Evolutionary conservation across 2,329 filamentous ascomycete species (phyloP).

Genomic region (Talaromyces sp.): DNA sequence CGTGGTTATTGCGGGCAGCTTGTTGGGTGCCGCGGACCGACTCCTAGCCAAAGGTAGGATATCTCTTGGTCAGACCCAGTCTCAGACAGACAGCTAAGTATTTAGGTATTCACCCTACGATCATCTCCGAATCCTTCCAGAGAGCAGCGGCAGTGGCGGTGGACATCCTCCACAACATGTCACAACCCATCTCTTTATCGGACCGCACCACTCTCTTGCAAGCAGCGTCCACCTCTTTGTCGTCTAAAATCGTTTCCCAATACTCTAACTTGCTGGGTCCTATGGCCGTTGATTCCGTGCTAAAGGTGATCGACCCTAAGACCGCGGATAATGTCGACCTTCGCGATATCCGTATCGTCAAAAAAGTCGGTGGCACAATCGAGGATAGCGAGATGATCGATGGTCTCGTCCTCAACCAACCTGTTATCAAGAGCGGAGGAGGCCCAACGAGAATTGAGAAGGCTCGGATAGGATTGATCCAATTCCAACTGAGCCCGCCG

Average conservation of each 20-base stretch:
- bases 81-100: background rate
- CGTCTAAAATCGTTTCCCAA: constrained; percentile 97
- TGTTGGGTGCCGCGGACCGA: constrained; percentile 88
- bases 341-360: constrained; percentile 92
- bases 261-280: constrained; percentile 92
- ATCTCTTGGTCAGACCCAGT: background rate
- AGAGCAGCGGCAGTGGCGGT: constrained; percentile 86
- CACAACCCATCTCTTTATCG: constrained; percentile 80
- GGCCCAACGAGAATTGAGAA: constrained; percentile 94
- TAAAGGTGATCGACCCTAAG: constrained; percentile 92
- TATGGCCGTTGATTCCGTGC: constrained; percentile 95
- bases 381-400: constrained; percentile 98
- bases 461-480: constrained; percentile 91
- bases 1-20: constrained; percentile 92
- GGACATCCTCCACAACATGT: constrained; percentile 88
- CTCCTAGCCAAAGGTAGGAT: constrained; percentile 70
- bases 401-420: constrained; percentile 85
- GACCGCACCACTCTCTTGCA: constrained; percentile 89
- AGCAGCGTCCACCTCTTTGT: constrained; percentile 93
- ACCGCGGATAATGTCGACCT: constrained; percentile 95
- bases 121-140: constrained; percentile 97
- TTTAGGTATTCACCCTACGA: constrained; percentile 78
- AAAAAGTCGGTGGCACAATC: constrained; percentile 96
- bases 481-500: constrained; percentile 96
- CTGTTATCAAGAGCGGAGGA: constrained; percentile 86